Base-by-base conservation (phyloP, 1,139 yeast species). In the Magnusiomyces suaveolens region DNA sequence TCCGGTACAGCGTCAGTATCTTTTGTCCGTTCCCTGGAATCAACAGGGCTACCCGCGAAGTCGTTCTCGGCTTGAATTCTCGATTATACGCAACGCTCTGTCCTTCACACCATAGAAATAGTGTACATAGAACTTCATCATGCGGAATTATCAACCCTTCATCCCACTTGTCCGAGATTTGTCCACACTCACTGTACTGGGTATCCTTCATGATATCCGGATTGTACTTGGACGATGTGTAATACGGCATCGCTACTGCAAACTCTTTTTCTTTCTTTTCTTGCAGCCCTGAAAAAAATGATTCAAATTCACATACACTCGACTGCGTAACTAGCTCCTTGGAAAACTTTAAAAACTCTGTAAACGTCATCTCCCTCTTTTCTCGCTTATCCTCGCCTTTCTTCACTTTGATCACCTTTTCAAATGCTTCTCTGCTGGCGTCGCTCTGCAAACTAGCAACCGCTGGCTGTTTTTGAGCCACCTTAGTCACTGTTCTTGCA, bases 11-110 rank as follows among this genome's bases (percentile, higher is more conserved):
- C 20, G 43, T 38, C 43, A 38, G n/a, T 10, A 38, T 38, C 43
- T 38, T 38, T 38, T 38, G 43, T n/a, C 18, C n/a, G 20, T 52
- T 52, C 23, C 56, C 56, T 16, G 56, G 56, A n/a, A 54, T 46
- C 26, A 54, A 43, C 18, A 54, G 29, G 3, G 56, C 53, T 2
- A 54, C 56, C 18, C 50, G 24, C 3, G 46, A 48, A 29, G 48
- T 52, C 18, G 38, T 51, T 18, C 56, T 46, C 24, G 56, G 56
- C 39, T 51, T 51, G 25, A 54, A 54, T 47, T 54, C 56, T 3
- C 56, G 51, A 43, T 51, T 38, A 33, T 39, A 54, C 4, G 53
- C 54, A 3, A 36, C 25, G 23, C 16, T 33, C n/a, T 25, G 50
- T 21, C 20, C 32, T 18, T 46, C 39, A 10, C 39, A 47, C 54